Evolutionary conservation across 2,329 filamentous ascomycete species (phyloP).

Genomic region (Botrytis paeoniae): DNA sequence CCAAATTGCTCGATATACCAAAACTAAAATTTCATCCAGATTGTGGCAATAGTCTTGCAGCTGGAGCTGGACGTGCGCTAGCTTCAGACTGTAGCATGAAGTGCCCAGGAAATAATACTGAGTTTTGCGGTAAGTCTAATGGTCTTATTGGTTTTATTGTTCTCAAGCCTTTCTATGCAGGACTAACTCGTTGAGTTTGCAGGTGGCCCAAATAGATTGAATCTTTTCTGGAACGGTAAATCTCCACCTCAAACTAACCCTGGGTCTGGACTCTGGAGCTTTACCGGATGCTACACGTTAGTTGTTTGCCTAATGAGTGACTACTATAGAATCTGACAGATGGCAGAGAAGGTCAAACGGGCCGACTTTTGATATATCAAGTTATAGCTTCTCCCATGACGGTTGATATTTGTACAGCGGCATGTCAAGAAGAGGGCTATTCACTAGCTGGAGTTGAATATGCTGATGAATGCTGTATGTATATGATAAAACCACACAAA

Average conservation of each 20-base stretch:
- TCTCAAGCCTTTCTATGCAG: neutral
- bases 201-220: constrained; percentile 33
- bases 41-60: constrained; percentile 28
- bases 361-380: constrained; percentile 24
- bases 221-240: constrained; percentile 34
- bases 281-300: constrained; percentile 32
- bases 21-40: constrained; percentile 21
- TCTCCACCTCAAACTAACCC: constrained; percentile 28
- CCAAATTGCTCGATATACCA: constrained; percentile 9
- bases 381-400: constrained; percentile 24
- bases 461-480: constrained; percentile 43
- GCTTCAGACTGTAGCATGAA: constrained; percentile 31
- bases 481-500: neutral
- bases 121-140: constrained; percentile 36
- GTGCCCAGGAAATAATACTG: constrained; percentile 34
- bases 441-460: constrained; percentile 46
- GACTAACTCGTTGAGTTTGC: neutral
- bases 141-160: neutral
- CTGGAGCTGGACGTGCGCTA: constrained; percentile 21
- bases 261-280: constrained; percentile 24
- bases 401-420: constrained; percentile 26
- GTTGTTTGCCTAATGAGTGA: neutral
- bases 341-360: constrained; percentile 26
- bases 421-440: constrained; percentile 36
- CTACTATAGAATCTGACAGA: neutral